Conservation (phyloP, 495 filamentous ascomycete species). For the Xylona heveae region DNA sequence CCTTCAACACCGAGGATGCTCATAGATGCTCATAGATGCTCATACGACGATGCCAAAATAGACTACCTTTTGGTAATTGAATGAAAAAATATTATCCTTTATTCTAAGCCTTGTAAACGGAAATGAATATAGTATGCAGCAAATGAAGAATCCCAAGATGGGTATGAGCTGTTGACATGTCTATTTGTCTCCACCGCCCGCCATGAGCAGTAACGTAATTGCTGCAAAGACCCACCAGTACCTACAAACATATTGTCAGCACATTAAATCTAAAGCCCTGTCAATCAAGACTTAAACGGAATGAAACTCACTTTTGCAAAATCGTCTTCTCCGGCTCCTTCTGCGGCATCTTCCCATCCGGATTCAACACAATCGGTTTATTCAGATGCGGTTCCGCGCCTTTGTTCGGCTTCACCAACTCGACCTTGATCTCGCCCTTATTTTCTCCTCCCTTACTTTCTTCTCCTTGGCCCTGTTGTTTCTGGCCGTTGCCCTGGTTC, state of each 20-base stretch:
- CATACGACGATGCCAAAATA: too few species aligned
- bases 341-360: conserved; percentile 5
- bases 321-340: conserved; percentile 7
- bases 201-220: conserved; percentile 1
- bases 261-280: not conserved
- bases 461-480: not conserved
- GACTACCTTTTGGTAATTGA: too few species aligned
- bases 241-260: conserved; percentile 1
- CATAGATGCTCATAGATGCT: too few species aligned
- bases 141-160: too few species aligned
- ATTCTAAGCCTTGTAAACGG: too few species aligned
- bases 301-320: conserved; percentile 6
- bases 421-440: not conserved
- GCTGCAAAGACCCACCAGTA: conserved; percentile 6
- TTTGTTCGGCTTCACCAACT: not conserved
- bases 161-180: too few species aligned
- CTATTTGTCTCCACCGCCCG: too few species aligned
- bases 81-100: too few species aligned
- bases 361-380: conserved; percentile 4
- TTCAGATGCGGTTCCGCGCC: conserved; percentile 5
- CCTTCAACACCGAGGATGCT: too few species aligned
- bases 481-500: not conserved
- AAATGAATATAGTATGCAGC: too few species aligned
- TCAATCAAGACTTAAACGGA: not conserved
- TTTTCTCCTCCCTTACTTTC: not conserved